These are phyloP conservation scores for Graphilbum fragrans DNA, from an alignment of 2,329 filamentous ascomycete genomes.

Conservation along the genomic window DNA sequence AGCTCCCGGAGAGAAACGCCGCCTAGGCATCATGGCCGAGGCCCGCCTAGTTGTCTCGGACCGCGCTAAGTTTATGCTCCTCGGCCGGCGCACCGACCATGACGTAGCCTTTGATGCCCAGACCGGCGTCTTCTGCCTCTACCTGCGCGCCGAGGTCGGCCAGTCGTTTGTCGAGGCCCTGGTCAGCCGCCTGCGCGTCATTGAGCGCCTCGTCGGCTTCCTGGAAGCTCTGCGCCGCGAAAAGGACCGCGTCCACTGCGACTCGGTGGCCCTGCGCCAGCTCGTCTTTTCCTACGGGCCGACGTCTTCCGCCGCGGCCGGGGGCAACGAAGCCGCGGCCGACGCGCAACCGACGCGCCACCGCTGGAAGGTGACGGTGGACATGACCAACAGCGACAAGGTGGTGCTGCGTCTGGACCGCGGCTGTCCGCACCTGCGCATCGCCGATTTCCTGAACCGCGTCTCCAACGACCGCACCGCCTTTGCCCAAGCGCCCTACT, in stretches of 20 bases:
- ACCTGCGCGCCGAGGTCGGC: slow-evolving; percentile 46
- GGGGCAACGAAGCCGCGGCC: slow-evolving; percentile 1
- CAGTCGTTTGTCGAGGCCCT: slow-evolving; percentile 47
- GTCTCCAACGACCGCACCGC: slow-evolving; percentile 42
- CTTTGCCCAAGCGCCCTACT: slow-evolving; percentile 41
- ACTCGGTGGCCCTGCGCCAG: slow-evolving; percentile 46
- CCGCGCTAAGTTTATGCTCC: slow-evolving; percentile 39
- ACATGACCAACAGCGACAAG: slow-evolving; percentile 32
- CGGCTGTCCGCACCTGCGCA: slow-evolving; percentile 55
- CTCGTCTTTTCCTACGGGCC: slow-evolving; percentile 57
- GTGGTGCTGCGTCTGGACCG: slow-evolving; percentile 48
- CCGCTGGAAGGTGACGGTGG: slow-evolving; percentile 42
- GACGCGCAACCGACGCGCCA: not conserved
- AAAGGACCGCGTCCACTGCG: slow-evolving; percentile 40
- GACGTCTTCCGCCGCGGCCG: not conserved
- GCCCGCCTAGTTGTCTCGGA: slow-evolving; percentile 43
- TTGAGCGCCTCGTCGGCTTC: slow-evolving; percentile 60
- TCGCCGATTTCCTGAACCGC: slow-evolving; percentile 44
- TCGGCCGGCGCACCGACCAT: slow-evolving; percentile 42
- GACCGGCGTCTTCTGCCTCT: slow-evolving; percentile 51
- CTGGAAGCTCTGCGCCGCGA: slow-evolving; percentile 51
- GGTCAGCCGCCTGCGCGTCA: slow-evolving; percentile 46
- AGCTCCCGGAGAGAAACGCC: slow-evolving; percentile 1
- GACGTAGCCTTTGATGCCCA: slow-evolving; percentile 50
- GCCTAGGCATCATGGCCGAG: slow-evolving; percentile 30